phyloP scores from a whole-genome alignment of 352 stramenopile genomes.

The Phytophthora sojae region DNA sequence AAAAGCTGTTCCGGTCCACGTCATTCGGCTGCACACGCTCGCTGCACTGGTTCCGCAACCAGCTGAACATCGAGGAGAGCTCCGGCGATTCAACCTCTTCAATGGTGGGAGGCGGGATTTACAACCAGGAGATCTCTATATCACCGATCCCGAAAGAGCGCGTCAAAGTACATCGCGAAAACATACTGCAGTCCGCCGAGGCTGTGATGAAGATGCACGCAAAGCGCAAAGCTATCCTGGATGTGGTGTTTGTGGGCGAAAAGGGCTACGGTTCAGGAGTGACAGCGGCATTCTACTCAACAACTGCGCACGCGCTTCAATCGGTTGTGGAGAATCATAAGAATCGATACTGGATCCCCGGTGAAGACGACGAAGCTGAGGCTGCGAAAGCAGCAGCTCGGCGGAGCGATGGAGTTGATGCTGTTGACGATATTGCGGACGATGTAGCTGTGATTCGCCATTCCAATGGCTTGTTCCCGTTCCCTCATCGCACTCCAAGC shows the following conservation, averaged over 20 bases:
- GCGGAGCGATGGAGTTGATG: constrained; percentile 7
- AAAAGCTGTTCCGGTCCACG: constrained; percentile 79
- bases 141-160: constrained; percentile 86
- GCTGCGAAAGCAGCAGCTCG: constrained; percentile 13
- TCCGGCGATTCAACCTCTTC: constrained; percentile 25
- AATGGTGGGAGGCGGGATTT: constrained; percentile 49
- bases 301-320: constrained; percentile 74
- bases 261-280: constrained; percentile 88
- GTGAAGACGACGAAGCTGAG: constrained; percentile 50
- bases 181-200: constrained; percentile 80
- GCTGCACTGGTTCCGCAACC: constrained; percentile 82
- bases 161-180: constrained; percentile 82
- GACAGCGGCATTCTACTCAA: constrained; percentile 87
- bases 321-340: constrained; percentile 54
- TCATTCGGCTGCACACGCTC: constrained; percentile 84
- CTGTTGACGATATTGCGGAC: constrained; percentile 22
- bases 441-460: constrained; percentile 72
- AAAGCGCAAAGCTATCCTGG: constrained; percentile 83
- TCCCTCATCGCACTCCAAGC: constrained; percentile 45
- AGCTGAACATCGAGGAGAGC: constrained; percentile 65
- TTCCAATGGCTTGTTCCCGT: constrained; percentile 81
- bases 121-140: constrained; percentile 86
- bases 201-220: constrained; percentile 88
- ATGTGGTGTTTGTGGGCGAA: constrained; percentile 88
- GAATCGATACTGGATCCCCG: constrained; percentile 66